These are phyloP conservation scores for Colletotrichum sp. DNA, from an alignment of 2,329 filamentous ascomycete species.

Conservation along the genomic window DNA sequence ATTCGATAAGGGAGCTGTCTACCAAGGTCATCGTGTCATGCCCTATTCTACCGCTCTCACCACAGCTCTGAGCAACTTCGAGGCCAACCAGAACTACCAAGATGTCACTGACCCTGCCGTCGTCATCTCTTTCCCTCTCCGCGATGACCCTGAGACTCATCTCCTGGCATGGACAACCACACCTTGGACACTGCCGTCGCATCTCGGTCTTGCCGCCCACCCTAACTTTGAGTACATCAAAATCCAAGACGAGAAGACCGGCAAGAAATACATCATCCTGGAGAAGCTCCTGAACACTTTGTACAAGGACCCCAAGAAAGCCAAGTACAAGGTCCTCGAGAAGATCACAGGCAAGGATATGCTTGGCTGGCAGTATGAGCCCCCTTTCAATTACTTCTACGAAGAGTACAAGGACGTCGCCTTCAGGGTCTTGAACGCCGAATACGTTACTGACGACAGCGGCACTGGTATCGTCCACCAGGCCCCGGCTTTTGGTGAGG, in stretches of 20 bases:
- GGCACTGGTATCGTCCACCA: conserved; percentile 96
- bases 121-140: conserved; percentile 84
- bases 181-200: conserved; percentile 82
- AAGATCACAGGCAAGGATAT: conserved; percentile 84
- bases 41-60: conserved; percentile 78
- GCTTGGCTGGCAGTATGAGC: conserved; percentile 87
- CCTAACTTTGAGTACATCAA: conserved; percentile 88
- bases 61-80: conserved; percentile 73
- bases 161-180: conserved; percentile 91
- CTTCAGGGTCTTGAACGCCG: conserved; percentile 82
- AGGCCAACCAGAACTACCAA: conserved; percentile 93
- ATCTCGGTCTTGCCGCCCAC: conserved; percentile 77
- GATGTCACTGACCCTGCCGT: conserved; percentile 90
- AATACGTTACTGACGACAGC: conserved; percentile 86
- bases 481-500: conserved; percentile 91
- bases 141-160: conserved; percentile 75
- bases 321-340: conserved; percentile 83
- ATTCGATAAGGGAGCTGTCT: conserved; percentile 87
- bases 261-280: conserved; percentile 83
- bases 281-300: conserved; percentile 81
- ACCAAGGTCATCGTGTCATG: conserved; percentile 91
- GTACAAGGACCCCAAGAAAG: conserved; percentile 96
- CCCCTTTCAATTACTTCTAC: conserved; percentile 88
- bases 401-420: conserved; percentile 85
- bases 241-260: conserved; percentile 80